These are phyloP conservation scores for Pyrenophora tritici-repentis DNA, from an alignment of 2,329 filamentous ascomycete genomes.

Conservation along the genomic window DNA sequence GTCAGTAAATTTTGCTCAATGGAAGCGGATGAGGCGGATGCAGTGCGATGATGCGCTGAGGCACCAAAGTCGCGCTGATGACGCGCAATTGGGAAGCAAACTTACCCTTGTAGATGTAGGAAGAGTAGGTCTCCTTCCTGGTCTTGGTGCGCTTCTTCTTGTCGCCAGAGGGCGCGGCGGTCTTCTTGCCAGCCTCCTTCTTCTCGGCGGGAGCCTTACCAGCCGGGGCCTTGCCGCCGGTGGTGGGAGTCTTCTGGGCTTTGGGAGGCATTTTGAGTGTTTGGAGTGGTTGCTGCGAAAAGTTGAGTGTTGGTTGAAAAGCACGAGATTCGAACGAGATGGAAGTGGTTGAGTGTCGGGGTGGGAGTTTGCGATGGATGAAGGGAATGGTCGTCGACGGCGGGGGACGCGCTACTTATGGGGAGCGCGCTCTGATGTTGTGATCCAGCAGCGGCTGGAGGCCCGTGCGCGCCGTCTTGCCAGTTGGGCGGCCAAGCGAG, in stretches of 20 bases:
- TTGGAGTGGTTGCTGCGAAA: constrained; percentile 12
- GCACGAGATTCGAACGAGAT: constrained; percentile 21
- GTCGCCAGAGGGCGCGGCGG: constrained; percentile 84
- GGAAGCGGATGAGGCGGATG: not conserved
- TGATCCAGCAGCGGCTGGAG: constrained; percentile 45
- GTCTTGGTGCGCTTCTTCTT: constrained; percentile 99
- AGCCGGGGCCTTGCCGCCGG: constrained; percentile 88
- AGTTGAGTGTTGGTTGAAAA: constrained; percentile 14
- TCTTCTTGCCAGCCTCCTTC: constrained; percentile 99
- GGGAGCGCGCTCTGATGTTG: constrained; percentile 47
- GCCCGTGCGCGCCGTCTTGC: constrained; percentile 39
- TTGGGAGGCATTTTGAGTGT: constrained; percentile 86
- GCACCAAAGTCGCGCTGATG: constrained; percentile 7
- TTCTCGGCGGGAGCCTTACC: constrained; percentile 88
- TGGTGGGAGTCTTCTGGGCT: constrained; percentile 96
- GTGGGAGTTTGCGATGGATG: constrained; percentile 51
- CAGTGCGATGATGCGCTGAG: not conserved
- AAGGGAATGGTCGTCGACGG: constrained; percentile 45
- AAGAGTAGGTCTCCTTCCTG: constrained; percentile 99
- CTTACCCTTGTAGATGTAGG: constrained; percentile 99
- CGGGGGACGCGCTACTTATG: constrained; percentile 51
- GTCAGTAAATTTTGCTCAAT: constrained; percentile 36
- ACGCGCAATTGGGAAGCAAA: constrained; percentile 24
- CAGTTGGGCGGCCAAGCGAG: constrained; percentile 31
- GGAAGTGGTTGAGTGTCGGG: constrained; percentile 28